Conservation (phyloP, 805 yeast genomes). For the Wickerhamomyces rabaulensis region DNA sequence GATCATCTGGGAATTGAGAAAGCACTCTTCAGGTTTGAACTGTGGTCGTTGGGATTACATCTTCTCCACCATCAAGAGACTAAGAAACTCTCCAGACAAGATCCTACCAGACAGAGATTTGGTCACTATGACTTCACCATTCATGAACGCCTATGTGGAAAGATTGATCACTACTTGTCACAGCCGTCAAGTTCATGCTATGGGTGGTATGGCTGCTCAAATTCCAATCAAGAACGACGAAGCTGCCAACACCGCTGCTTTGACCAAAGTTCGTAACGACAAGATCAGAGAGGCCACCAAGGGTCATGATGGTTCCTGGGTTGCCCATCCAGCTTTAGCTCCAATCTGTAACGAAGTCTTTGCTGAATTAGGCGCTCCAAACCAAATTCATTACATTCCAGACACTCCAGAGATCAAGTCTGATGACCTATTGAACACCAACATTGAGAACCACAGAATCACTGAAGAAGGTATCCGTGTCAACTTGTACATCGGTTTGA, state of each 20-base stretch:
- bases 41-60: slow-evolving; percentile 92
- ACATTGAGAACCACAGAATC: slow-evolving; percentile 54
- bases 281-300: slow-evolving; percentile 70
- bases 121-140: slow-evolving; percentile 78
- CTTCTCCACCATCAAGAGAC: slow-evolving; percentile 71
- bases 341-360: slow-evolving; percentile 69
- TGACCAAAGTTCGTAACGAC: slow-evolving; percentile 69
- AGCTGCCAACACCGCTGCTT: slow-evolving; percentile 56
- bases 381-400: slow-evolving; percentile 56
- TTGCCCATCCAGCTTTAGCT: slow-evolving; percentile 81
- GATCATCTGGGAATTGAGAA: slow-evolving; percentile 69
- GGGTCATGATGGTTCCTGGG: slow-evolving; percentile 89
- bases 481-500: slow-evolving; percentile 69
- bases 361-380: slow-evolving; percentile 76
- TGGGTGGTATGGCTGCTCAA: slow-evolving; percentile 91
- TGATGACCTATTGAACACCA: slow-evolving; percentile 58
- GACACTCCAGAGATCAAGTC: slow-evolving; percentile 40
- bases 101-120: slow-evolving; percentile 72
- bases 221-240: slow-evolving; percentile 75
- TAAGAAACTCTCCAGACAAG: slow-evolving; percentile 61
- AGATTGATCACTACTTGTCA: slow-evolving; percentile 71
- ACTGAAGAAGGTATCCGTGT: slow-evolving; percentile 68
- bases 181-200: slow-evolving; percentile 75
- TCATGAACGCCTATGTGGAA: slow-evolving; percentile 75
- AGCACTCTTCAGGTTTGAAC: slow-evolving; percentile 76